Percentiles rank a stretch among this genome's conserved stretches.
Conservation (phyloP, 75 land plant genomes). For the Sequoiadendron giganteum region DNA sequence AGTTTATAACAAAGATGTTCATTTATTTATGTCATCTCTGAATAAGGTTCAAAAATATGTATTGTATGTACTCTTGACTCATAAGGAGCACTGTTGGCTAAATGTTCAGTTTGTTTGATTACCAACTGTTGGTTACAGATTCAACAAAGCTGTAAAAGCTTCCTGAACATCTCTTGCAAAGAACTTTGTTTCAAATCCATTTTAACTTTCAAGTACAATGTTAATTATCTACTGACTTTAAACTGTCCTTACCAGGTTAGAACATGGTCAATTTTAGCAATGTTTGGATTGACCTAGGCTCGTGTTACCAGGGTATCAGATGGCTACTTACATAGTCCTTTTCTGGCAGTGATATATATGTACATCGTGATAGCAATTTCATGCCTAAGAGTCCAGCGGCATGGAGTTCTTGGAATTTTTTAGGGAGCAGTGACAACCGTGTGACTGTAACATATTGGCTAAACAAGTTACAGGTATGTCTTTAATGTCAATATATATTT, state of each 20-base stretch:
- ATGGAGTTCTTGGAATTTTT: constrained; percentile 98
- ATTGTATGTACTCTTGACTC: not conserved
- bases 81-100: not conserved
- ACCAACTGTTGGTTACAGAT: not conserved
- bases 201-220: not conserved
- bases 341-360: constrained; percentile 73
- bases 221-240: not conserved
- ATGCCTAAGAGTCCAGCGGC: constrained; percentile 87
- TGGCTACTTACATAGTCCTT: not conserved
- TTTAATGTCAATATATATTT: not conserved
- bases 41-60: not conserved
- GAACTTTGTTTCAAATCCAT: not conserved
- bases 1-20: not conserved
- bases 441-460: constrained; percentile 94
- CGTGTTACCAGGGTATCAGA: not conserved
- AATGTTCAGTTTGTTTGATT: not conserved
- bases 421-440: constrained; percentile 53
- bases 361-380: constrained; percentile 72
- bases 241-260: not conserved
- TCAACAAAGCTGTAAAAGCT: not conserved
- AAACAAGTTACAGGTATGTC: constrained; percentile 84
- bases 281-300: not conserved
- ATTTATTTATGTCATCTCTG: not conserved
- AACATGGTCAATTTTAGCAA: not conserved
- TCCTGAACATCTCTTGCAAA: not conserved